Base-by-base conservation (phyloP, 2,329 filamentous ascomycete species). In the Bipolaris gigantea region DNA sequence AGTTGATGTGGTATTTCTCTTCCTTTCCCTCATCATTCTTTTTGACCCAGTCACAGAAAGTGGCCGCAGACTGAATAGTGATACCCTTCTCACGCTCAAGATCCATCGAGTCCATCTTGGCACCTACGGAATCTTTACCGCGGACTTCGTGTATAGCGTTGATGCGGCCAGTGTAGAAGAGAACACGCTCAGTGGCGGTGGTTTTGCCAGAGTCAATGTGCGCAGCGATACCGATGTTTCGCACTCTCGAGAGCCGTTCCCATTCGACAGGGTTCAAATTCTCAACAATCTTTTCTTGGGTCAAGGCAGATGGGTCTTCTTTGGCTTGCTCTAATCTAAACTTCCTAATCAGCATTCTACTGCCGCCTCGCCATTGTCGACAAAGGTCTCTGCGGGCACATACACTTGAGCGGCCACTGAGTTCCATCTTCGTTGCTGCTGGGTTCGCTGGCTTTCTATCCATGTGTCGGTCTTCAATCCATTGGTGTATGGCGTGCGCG, bases 61-160 rank as follows among this genome's bases (percentile, higher is more conserved):
- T 99, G 21, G 94, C 94, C 10, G 94, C 94, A 64, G 93, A 97
- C 76, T 99, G 93, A 70, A 99, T 99, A 53, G 94, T 99, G 75
- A 99, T 99, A 69, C 94, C 94, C 81, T 97, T 96, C 76, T 97
- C 94, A 76, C 94, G 85, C 79, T 99, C 94, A 64, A 99, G 82
- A 67, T 99, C 94, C 94, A 99, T 99, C 23, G 92, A 97, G 80
- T 99, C 94, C 94, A 99, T 99, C 81, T 99, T 99, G 57, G 94
- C 94, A 62, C 94, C 94, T 36, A 97, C 92, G 33, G 89, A 85
- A 82, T 99, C 94, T 72, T 93, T 92, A 55, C 92, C 92, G 70
- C 94, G 86, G 39, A 99, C 94, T 78, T 99, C 94, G 80, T 99
- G 94, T 69, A 99, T 97, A 30, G 90, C 84, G 74, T 95, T 95